phyloP scores from a whole-genome alignment of 257 asterid genomes.

The Plantago major region DNA sequence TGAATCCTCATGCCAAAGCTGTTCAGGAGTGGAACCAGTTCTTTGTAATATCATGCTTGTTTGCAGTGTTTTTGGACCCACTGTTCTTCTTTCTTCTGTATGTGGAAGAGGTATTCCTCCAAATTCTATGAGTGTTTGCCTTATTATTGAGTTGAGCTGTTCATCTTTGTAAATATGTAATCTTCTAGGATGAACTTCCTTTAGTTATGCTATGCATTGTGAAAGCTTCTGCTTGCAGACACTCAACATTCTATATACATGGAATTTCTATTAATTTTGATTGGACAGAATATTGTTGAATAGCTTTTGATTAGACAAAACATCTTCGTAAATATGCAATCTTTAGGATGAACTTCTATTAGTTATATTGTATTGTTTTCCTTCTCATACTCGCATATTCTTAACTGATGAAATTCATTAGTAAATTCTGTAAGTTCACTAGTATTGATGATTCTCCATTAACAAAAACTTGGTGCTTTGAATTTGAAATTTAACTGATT shows the following conservation, averaged over 20 bases:
- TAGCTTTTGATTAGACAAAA: no score
- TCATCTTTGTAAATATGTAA: not conserved
- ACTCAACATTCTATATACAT: no score
- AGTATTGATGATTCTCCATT: not conserved
- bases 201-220: not conserved
- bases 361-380: no score
- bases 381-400: no score
- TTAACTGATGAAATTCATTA: no score
- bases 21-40: conserved; percentile 81
- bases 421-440: not conserved
- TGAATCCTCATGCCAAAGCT: conserved; percentile 62
- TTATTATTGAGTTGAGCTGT: not conserved
- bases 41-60: conserved; percentile 65
- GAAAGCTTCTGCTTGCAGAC: no score
- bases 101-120: conserved; percentile 44
- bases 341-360: not conserved
- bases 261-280: no score
- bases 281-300: no score
- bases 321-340: conserved; percentile 1
- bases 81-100: conserved; percentile 64
- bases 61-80: conserved; percentile 77
- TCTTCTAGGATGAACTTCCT: not conserved
- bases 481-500: no score
- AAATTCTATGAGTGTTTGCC: not conserved
- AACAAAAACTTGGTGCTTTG: not conserved